Evolutionary conservation across 2,329 filamentous ascomycete species (phyloP), one percentile per base, ranked within the genome.

Genomic region (Chrysosphaeria jannelii): DNA sequence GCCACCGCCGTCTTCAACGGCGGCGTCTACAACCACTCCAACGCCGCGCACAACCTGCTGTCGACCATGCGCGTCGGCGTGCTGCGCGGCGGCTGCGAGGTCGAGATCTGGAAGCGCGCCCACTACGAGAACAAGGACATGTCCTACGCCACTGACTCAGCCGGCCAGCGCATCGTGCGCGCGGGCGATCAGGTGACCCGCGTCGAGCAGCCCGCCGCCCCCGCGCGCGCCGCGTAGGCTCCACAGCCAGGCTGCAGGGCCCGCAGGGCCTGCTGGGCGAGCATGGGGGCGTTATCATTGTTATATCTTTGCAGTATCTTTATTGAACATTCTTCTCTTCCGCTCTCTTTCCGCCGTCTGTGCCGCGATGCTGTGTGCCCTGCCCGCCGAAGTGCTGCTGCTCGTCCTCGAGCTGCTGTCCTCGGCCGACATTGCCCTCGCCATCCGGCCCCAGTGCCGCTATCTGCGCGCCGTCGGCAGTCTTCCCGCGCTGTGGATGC

Each of bases 1-100:
- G 72, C 74, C 26, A 85, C 75, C 10, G 71, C 74, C 35, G 75
- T 79, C 47, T 88, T 88, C 60, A 88, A 88, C 45, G 75, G 75
- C 33, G 75, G 75, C 47, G 70, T 88, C 30, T 88, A 88, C 51
- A 60, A 69, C 43, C 75, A 88, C 53, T 76, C 68, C 42, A 88
- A 88, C 47, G 75, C 72, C 26, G 75, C 75, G 17, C 75, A 88
- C 55, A 88, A 88, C 49, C 47, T 85, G 29, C 57, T 88, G 31
- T 78, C 70, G 6, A 85, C 72, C 34, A 85, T 85, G 72, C 60
- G 75, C 34, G 66, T 85, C 9, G 75, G 72, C 44, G 74, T 88
- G 23, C 68, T 88, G 31, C 70, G 72, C 24, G 75, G 75, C 32
- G 75, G 75, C 20, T 76, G 71, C 41, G 75, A 85, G 44, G 75